A percentile compares a stretch with the other conserved stretches of the same genome.
Evolutionary conservation across 257 asterid species (phyloP).

Genomic region (Salvia splendens): DNA sequence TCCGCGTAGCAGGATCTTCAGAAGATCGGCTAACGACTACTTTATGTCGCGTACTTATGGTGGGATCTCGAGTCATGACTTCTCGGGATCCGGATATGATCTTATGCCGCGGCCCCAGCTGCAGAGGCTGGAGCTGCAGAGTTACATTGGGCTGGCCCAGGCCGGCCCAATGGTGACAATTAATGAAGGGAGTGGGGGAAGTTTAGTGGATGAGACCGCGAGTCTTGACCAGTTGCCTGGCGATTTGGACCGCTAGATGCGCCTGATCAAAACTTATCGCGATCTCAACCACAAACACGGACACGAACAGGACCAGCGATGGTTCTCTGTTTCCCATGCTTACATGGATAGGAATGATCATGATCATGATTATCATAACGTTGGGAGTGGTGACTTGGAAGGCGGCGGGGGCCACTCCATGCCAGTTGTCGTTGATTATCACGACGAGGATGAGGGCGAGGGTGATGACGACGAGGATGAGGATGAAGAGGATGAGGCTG

Average conservation of each 20-base stretch:
- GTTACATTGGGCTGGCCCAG: conserved; percentile 39
- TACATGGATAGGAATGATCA: conserved; percentile 28
- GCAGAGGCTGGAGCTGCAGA: conserved; percentile 67
- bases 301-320: conserved; percentile 38
- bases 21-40: conserved; percentile 67
- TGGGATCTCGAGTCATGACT: conserved; percentile 37
- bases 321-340: conserved; percentile 56
- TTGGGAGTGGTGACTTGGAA: neutral
- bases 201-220: conserved; percentile 37
- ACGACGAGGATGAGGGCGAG: neutral
- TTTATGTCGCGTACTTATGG: conserved; percentile 46
- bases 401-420: conserved; percentile 9
- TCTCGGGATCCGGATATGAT: conserved; percentile 42
- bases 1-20: conserved; percentile 44
- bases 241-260: conserved; percentile 44
- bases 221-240: conserved; percentile 5
- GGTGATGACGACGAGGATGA: conserved; percentile 40
- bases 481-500: conserved; percentile 51
- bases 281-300: conserved; percentile 6
- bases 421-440: neutral
- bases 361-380: neutral
- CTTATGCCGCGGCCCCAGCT: conserved; percentile 32
- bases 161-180: conserved; percentile 23
- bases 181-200: conserved; percentile 40
- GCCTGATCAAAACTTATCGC: conserved; percentile 41